Base-by-base conservation (phyloP, 2,329 filamentous ascomycete species). In the Tolypocladium capitatum region DNA sequence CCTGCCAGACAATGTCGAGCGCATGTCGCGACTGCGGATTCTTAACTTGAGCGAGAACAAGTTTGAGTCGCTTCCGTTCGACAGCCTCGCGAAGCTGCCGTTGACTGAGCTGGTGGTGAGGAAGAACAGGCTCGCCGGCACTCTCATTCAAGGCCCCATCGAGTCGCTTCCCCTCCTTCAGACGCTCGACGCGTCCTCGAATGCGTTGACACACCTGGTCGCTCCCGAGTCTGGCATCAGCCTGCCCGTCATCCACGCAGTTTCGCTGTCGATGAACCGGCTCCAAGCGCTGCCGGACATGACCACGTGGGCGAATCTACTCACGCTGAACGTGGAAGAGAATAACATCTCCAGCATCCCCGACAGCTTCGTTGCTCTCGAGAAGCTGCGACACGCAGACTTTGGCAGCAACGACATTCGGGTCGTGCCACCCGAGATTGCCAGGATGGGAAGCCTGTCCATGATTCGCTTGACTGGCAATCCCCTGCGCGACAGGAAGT, bases 381-480 rank as follows among this genome's bases (percentile, higher is more conserved):
- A 74, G 33, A 81, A 78, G 48, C 65, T 97, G 14, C 82, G 81
- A 45, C 84, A 82, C 48, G 85, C 83, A 30, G 88, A 96, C 62
- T 83, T 97, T 54, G 86, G 85, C 0, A 81, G 83, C 55, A 98
- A 98, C 59, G 81, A 92, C 53, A 80, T 98, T 43, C 80, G 79
- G 2, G 71, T 78, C 13, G 64, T 98, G 8, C 86, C 92, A 30
- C 75, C 86, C 0, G 81, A 81, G 53, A 78, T 97, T 49, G 84
- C 83, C 5, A 70, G 78, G 27, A 95, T 97, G 88, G 80, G 87
- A 6, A 81, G 68, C 41, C 68, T 98, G 10, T 75, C 80, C 20
- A 82, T 82, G 60, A 75, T 97, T 38, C 80, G 83, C 5, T 71
- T 98, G 31, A 82, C 81, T 40, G 89, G 88, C n/a, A 98, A 98